Evolutionary conservation across 257 asterid genomes (phyloP).

Genomic region (Nicotiana paniculata): DNA sequence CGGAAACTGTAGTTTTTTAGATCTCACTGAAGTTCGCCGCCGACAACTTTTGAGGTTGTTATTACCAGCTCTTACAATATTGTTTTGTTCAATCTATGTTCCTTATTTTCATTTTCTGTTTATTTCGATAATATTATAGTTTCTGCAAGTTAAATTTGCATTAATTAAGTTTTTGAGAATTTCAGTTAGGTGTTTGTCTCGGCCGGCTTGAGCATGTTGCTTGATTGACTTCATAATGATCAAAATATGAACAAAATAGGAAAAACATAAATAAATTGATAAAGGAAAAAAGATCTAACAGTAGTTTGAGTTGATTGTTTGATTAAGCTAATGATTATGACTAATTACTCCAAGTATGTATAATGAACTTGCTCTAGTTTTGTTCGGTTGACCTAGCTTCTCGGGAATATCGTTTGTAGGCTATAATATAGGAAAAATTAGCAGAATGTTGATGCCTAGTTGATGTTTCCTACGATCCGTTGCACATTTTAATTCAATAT

Average conservation of each 20-base stretch:
- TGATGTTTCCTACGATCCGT: neutral
- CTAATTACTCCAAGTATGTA: neutral
- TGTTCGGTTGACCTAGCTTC: neutral
- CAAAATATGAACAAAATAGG: neutral
- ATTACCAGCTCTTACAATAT: neutral
- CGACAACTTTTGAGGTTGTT: constrained; percentile 1
- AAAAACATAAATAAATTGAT: neutral
- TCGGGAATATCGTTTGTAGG: neutral
- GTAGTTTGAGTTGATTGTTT: constrained; percentile 3
- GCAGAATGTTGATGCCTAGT: neutral
- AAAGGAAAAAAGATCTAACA: neutral
- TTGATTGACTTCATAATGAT: neutral
- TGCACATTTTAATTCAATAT: neutral
- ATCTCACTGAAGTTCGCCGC: neutral
- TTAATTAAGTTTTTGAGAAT: neutral
- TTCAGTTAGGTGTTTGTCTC: neutral
- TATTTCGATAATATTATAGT: neutral
- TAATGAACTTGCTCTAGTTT: neutral
- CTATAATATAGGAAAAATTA: neutral
- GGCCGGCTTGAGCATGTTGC: neutral
- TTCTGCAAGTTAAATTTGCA: neutral
- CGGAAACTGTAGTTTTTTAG: neutral
- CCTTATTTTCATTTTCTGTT: neutral
- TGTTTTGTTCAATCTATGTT: neutral
- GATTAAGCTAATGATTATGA: neutral